These are phyloP conservation scores for Plasmodium gaboni DNA, from an alignment of 169 alveolate species.

Conservation along the genomic window DNA sequence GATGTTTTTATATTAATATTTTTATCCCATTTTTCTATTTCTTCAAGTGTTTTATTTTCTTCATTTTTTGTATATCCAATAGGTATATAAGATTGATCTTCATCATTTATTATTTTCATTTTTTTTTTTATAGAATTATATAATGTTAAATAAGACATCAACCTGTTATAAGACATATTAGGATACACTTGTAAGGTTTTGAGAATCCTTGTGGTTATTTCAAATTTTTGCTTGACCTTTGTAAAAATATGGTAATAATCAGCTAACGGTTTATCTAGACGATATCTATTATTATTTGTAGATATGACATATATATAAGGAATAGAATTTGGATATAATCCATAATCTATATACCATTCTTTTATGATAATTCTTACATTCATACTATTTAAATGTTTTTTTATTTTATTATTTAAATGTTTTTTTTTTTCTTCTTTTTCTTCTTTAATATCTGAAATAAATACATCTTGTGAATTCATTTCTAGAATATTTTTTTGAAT, in stretches of 20 bases:
- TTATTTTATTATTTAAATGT: conserved; percentile 22
- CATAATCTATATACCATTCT: conserved; percentile 56
- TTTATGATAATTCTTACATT: conserved; percentile 25
- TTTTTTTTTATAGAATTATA: conserved; percentile 8
- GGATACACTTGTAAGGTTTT: conserved; percentile 26
- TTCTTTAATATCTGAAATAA: no score
- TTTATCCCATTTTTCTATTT: not conserved
- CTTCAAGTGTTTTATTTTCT: not conserved
- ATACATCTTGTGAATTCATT: not conserved
- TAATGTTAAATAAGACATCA: conserved; percentile 15
- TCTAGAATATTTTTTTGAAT: not conserved
- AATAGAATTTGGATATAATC: conserved; percentile 3
- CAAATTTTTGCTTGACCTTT: conserved; percentile 27
- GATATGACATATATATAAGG: conserved; percentile 44
- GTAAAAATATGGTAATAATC: conserved; percentile 19
- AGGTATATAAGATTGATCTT: not conserved
- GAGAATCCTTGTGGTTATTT: conserved; percentile 29
- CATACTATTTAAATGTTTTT: conserved; percentile 19
- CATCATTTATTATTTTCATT: not conserved
- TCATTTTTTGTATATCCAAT: not conserved
- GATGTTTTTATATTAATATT: not conserved
- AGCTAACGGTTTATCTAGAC: conserved; percentile 8
- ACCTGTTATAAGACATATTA: conserved; percentile 3
- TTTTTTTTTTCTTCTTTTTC: conserved; percentile 15
- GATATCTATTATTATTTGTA: conserved; percentile 15